phyloP scores from a whole-genome alignment of 2,329 filamentous ascomycete genomes.

The Penicillium sp. region DNA sequence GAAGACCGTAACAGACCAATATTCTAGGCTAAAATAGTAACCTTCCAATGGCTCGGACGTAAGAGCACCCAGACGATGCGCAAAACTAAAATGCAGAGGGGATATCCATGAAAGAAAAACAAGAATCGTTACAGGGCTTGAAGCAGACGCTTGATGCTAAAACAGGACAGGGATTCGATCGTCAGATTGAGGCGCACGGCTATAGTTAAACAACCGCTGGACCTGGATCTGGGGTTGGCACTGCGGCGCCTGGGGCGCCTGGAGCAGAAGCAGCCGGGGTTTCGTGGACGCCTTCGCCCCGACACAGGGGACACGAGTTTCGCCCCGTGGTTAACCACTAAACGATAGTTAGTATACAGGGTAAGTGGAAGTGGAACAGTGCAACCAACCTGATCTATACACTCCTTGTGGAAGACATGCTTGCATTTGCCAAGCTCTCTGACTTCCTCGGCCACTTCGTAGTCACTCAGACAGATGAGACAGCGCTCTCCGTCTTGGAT shows the following conservation, averaged over 20 bases:
- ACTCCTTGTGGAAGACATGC: slow-evolving; percentile 68
- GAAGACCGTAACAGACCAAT: neutral
- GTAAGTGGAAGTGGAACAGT: slow-evolving; percentile 4
- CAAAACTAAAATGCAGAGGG: slow-evolving; percentile 24
- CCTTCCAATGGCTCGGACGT: slow-evolving; percentile 11
- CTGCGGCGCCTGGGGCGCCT: slow-evolving; percentile 1
- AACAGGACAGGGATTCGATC: slow-evolving; percentile 14
- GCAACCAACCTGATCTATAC: slow-evolving; percentile 65
- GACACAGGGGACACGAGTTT: slow-evolving; percentile 41
- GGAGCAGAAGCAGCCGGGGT: slow-evolving; percentile 21
- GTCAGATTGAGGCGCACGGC: slow-evolving; percentile 1
- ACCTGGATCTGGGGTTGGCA: slow-evolving; percentile 13
- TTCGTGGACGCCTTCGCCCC: slow-evolving; percentile 46
- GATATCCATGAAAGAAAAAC: slow-evolving; percentile 31
- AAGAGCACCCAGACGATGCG: slow-evolving; percentile 13
- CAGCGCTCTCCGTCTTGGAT: slow-evolving; percentile 58
- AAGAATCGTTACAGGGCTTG: slow-evolving; percentile 26
- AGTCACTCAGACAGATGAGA: slow-evolving; percentile 67
- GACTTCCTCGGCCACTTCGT: slow-evolving; percentile 62
- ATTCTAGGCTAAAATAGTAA: slow-evolving; percentile 4
- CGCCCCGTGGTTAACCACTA: slow-evolving; percentile 66
- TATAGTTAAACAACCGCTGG: slow-evolving; percentile 9
- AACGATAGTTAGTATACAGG: slow-evolving; percentile 29
- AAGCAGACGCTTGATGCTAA: slow-evolving; percentile 37
- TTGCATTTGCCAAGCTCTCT: slow-evolving; percentile 63